Evolutionary conservation across 306 rosid genomes (phyloP), one percentile per base, ranked within the genome.

Genomic region (Gastrolobium bilobum): DNA sequence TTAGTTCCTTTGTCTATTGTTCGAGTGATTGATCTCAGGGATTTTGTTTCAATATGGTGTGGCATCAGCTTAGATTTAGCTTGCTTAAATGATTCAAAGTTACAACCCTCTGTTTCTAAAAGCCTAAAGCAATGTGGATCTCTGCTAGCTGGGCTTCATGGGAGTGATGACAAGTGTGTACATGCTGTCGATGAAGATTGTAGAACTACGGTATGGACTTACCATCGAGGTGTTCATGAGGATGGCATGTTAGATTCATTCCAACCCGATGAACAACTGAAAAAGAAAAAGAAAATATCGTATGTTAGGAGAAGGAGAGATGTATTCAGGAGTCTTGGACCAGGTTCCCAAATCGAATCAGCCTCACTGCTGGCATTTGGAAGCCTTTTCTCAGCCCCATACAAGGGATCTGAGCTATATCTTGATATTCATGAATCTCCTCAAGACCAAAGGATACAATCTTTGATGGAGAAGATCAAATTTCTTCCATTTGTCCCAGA

Each of bases 131-230:
- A 85, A 63, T 89, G 97, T 76, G 93, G 92, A 68, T 83, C 90
- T 56, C 68, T 86, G 73, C 81, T 89, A 39, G 79, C 90, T 46
- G 94, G 96, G 62, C 54, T 83, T 70, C 77, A 63, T 37, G 90
- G 88, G 65, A 88, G 78, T 83, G 63, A 71, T 10, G 84, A 69
- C 50, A 90, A 87, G 40, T 92, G 98, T 84, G 39, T 87, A 76
- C 78, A 94, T 79, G 94, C 93, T 61, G 78, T 94, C 48, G 60
- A 79, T 72, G 93, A 88, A 37, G 97, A 94, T 82, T 94, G 96
- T 79, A 87, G 92, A 84, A 90, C 91, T 77, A 94, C 97, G 3
- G 94, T 94, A 14, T 94, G 97, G 98, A 94, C 94, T 6, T 94
- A 86, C 77, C 86, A 85, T 77, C 81, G 63, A 76, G 90, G 71